A percentile compares a stretch with the other conserved stretches of the same genome.
These are phyloP conservation scores for Jaltomata sinuosa DNA, from an alignment of 257 asterid species.

Conservation along the genomic window DNA sequence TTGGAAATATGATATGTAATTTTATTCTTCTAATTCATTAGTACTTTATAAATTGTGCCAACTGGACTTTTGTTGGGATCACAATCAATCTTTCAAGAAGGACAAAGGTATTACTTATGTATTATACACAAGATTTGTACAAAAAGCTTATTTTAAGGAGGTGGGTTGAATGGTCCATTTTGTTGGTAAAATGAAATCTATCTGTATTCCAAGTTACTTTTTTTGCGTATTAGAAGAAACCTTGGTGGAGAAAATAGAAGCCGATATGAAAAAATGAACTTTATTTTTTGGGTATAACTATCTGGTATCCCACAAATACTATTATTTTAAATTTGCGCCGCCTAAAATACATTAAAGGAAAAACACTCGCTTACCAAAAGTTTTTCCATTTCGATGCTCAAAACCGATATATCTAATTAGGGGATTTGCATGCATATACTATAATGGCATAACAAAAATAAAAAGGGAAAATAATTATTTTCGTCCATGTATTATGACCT, in stretches of 20 bases:
- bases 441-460: background rate
- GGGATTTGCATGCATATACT: background rate
- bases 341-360: no score
- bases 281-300: background rate
- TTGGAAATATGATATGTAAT: conserved; percentile 12
- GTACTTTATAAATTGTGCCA: conserved; percentile 10
- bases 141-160: background rate
- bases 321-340: background rate
- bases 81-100: background rate
- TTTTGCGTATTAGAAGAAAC: background rate
- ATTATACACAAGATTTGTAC: background rate
- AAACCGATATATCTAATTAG: background rate
- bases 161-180: conserved; percentile 1
- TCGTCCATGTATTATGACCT: no score
- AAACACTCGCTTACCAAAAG: background rate
- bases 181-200: background rate
- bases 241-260: background rate
- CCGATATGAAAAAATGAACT: background rate
- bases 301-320: fast-evolving
- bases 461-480: no score
- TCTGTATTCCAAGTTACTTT: background rate
- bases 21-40: background rate
- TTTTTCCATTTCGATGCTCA: background rate
- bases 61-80: conserved; percentile 4
- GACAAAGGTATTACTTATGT: background rate